Base-by-base conservation (phyloP, 306 rosid genomes). In the Gastrolobium villosum region DNA sequence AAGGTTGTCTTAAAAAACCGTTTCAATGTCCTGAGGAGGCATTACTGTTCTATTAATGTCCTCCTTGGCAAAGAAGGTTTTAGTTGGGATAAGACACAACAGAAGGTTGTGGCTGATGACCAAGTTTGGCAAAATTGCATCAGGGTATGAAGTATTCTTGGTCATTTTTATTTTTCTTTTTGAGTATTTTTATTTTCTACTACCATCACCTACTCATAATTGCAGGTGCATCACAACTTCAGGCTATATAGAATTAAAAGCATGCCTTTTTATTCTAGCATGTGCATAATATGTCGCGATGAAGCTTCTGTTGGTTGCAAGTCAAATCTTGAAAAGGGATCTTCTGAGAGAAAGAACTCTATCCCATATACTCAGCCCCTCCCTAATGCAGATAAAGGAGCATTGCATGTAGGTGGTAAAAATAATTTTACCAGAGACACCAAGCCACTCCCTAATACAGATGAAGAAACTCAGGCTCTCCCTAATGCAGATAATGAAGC, bases 1-100 rank as follows among this genome's bases (percentile, higher is more conserved):
- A 86, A 77, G 79, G 86, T 72, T 37, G 92, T 86, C 74, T 69
- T 88, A 78, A 88, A 81, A 81, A 88, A 86, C 54, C 92, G 84
- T 37, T 79, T 71, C 37, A 86, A 50, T 75, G 79, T 88, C 48
- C 48, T 86, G 31, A 81, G 92, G 79, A 84, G 88, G 78, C 89
- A 88, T 63, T 84, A 81, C 75, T 56, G 63, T 36, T 82, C 82
- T 59, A 70, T 88, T 60, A 72, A 82, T 56, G 57, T 11, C 35
- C 87, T 84, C 50, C 92, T 88, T 65, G 65, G 78, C 69, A 84
- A 84, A 79, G 83, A 79, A 65, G 90, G 90, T 10, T 86, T 84
- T 45, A 82, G 70, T 10, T 86, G 92, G 92, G 87, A 88, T 80
- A 63, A 60, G 55, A 74, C 37, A 15, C 79, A 88, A 31, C 85